phyloP scores from a whole-genome alignment of 2,329 filamentous ascomycete species.

The Dactylonectria macrodidyma region DNA sequence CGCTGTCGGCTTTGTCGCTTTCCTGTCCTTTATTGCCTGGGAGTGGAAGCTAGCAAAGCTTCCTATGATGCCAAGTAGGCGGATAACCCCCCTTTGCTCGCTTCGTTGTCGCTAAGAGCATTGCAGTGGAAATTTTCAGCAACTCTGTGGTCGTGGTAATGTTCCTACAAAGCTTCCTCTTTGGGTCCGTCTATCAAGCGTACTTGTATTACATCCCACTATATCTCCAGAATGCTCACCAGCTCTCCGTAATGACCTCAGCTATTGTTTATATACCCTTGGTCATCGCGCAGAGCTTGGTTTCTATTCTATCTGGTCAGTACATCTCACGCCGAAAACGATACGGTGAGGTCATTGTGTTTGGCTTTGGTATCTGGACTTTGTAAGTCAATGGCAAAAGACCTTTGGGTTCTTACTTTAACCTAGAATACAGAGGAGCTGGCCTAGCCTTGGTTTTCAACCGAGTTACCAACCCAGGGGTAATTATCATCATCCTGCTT shows the following conservation, averaged over 20 bases:
- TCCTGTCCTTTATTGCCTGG: slow-evolving; percentile 75
- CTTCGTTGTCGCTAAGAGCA: not conserved
- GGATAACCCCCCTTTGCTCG: not conserved
- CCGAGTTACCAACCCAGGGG: slow-evolving; percentile 58
- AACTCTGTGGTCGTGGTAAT: slow-evolving; percentile 68
- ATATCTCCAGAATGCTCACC: slow-evolving; percentile 71
- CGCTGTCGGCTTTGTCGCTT: slow-evolving; percentile 74
- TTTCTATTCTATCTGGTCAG: slow-evolving; percentile 66
- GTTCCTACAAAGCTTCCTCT: slow-evolving; percentile 71
- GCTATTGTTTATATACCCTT: slow-evolving; percentile 67
- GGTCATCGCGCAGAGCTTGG: slow-evolving; percentile 61
- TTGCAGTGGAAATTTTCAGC: slow-evolving; percentile 65
- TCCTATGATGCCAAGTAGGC: slow-evolving; percentile 76
- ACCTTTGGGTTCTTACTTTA: not conserved
- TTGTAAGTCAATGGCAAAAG: slow-evolving; percentile 42
- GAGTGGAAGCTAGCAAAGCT: slow-evolving; percentile 81
- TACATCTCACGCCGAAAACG: slow-evolving; percentile 71
- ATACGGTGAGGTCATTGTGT: slow-evolving; percentile 72
- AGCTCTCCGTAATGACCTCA: slow-evolving; percentile 57
- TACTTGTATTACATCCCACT: slow-evolving; percentile 74
- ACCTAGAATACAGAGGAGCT: slow-evolving; percentile 54
- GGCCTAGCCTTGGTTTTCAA: slow-evolving; percentile 68
- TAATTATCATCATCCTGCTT: slow-evolving; percentile 64
- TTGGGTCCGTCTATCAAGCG: slow-evolving; percentile 72
- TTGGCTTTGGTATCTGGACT: slow-evolving; percentile 54